These are phyloP conservation scores for Fremontodendron californicum DNA, from an alignment of 345 rosid genomes.

Conservation along the genomic window DNA sequence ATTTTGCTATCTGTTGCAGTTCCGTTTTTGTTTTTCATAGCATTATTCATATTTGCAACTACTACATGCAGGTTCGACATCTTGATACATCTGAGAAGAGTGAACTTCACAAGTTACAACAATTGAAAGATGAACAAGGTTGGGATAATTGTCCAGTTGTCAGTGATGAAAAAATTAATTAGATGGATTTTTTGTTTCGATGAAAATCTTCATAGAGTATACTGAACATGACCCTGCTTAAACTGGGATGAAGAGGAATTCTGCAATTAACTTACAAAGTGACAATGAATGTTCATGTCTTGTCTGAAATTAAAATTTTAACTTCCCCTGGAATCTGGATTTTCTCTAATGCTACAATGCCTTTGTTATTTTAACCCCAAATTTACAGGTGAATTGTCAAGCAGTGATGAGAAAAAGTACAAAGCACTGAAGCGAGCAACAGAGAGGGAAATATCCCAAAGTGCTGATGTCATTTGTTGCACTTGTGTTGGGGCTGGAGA, in stretches of 20 bases:
- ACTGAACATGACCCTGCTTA: background rate
- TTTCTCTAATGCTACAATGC: background rate
- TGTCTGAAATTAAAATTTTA: conserved; percentile 1
- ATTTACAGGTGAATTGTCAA: conserved; percentile 83
- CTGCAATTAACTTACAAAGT: background rate
- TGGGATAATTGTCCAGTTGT: background rate
- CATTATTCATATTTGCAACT: conserved; percentile 7
- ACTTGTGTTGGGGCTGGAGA: conserved; percentile 99
- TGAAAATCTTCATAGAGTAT: background rate
- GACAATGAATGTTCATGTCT: background rate
- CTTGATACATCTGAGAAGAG: conserved; percentile 99
- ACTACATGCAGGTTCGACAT: conserved; percentile 76
- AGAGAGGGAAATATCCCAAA: conserved; percentile 96
- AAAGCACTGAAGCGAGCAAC: conserved; percentile 95
- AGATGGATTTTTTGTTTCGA: background rate
- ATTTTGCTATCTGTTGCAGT: conserved; percentile 1
- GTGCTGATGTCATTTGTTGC: conserved; percentile 99
- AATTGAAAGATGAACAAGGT: conserved; percentile 99
- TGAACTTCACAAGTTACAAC: conserved; percentile 96
- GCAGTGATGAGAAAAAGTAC: conserved; percentile 98
- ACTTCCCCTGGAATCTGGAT: background rate
- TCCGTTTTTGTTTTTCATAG: background rate
- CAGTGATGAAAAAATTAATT: background rate
- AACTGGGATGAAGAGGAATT: background rate
- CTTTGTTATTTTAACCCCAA: background rate